Evolutionary conservation across 495 filamentous ascomycete species (phyloP), one percentile per base, ranked within the genome.

Genomic region (Usnea hakonensis): DNA sequence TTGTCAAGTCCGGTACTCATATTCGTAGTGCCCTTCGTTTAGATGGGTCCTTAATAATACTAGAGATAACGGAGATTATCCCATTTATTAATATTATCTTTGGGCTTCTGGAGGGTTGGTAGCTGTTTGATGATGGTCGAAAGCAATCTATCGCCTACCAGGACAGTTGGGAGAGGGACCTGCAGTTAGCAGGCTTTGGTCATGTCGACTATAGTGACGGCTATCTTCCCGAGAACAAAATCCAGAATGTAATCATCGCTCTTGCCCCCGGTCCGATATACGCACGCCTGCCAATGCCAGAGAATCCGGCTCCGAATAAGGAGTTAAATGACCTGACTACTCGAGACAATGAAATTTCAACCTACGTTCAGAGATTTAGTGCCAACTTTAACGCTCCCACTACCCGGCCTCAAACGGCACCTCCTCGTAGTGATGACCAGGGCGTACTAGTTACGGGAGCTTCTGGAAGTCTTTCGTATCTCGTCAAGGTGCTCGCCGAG

Each of bases 161-260:
- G 32, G 19, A 46, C 0, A 36, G 50, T 0, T 83, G 79, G 81
- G 67, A 78, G 36, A 37, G 44, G 0, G 69, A 69, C 17, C 60
- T 84, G 9, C 70, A 74, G n/a, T 43, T 68, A 1, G 74, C 60
- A 0, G 81, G 80, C 0, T 84, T 69, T 64, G 73, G 73, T 14
- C 72, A 79, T 64, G 76, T 83, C 4, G 78, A 79, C 17, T 82
- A 77, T 78, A 81, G 74, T 0, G 79, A 80, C 61, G 79, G 81
- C 0, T 21, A 66, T 13, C 69, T 63, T 0, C 71, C 75, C 0
- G 79, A 83, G 64, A 70, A 64, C 13, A 69, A 72, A 17, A 65
- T 78, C 1, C 68, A 79, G 63, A 69, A 74, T n/a, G 64, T 81
- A 2, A 71, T 81, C 33, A 73, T 81, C 37, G 79, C 78, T 1